Conservation (phyloP, 257 asterid species). For the Fraxinus quadrangulata region DNA sequence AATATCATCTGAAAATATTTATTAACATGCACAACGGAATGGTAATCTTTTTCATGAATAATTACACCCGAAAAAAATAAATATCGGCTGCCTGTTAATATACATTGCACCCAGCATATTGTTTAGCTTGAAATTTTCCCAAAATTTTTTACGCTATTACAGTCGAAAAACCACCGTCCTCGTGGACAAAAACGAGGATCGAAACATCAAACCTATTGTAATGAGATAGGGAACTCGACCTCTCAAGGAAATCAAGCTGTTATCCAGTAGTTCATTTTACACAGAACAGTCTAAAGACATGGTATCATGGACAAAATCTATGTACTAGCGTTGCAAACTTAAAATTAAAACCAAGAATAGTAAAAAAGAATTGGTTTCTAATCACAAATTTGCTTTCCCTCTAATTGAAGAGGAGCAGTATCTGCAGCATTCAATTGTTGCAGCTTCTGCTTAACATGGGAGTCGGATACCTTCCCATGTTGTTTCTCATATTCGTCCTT, state of each 20-base stretch:
- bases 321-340: not conserved
- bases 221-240: not conserved
- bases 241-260: not conserved
- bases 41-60: not conserved
- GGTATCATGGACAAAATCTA: not conserved
- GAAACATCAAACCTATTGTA: not conserved
- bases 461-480: constrained; percentile 45
- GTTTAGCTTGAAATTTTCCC: not conserved
- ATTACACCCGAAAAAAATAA: not conserved
- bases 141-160: not conserved
- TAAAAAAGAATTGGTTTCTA: constrained; percentile 23
- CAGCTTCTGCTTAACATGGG: constrained; percentile 44
- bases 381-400: constrained; percentile 27
- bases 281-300: not conserved
- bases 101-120: not conserved
- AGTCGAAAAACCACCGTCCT: not conserved
- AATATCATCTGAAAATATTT: not conserved
- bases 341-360: constrained; percentile 16
- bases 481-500: constrained; percentile 73
- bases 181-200: not conserved
- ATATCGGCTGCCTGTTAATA: not conserved
- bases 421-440: constrained; percentile 33
- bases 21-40: not conserved
- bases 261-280: not conserved
- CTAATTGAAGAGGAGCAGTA: not conserved